Evolutionary conservation across 805 yeast genomes (phyloP), one percentile per base, ranked within the genome.

Genomic region (Candida multigemmis): DNA sequence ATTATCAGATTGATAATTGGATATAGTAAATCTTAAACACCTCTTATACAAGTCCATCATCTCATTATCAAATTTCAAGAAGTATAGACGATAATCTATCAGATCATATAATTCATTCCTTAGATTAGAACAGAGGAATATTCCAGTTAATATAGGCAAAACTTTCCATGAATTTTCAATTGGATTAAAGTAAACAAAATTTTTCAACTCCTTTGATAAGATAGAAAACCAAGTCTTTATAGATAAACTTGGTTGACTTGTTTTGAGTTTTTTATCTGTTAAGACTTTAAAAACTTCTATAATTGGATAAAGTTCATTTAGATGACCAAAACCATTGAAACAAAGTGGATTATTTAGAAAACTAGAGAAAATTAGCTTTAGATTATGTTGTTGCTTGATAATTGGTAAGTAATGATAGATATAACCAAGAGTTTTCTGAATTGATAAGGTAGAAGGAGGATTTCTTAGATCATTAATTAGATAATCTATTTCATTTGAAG

Each of bases 361-460:
- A 23, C 60, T 52, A 17, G 61, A 51, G 9, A 72, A 46, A 12
- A 71, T 43, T 1, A 71, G 36, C 25, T 56, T 48, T 21, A 71
- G 47, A 41, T 71, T 71, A 30, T 53, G 54, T 35, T 59, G 65
- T 27, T 59, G 56, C 39, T 68, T 69, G 26, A 71, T 48, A 24
- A 44, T 63, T 1, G 77, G 77, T 27, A 68, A 44, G 38, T 71
- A 71, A 39, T 70, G 64, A 27, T 63, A 70, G 13, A 71, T 29
- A 40, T 68, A 66, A 1, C 75, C 68, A 11, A 69, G 37, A 4
- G 61, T 38, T 29, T 48, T 51, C 12, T 41, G 45, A 20, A 41
- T 51, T 18, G 54, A 50, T 33, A 47, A 42, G 6, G 50, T 41
- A 2, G 50, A 35, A 12, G 38, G 42, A 0, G 76, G 74, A 33